Conservation (phyloP, 805 yeast species). For the Starmerella scarabaei region DNA sequence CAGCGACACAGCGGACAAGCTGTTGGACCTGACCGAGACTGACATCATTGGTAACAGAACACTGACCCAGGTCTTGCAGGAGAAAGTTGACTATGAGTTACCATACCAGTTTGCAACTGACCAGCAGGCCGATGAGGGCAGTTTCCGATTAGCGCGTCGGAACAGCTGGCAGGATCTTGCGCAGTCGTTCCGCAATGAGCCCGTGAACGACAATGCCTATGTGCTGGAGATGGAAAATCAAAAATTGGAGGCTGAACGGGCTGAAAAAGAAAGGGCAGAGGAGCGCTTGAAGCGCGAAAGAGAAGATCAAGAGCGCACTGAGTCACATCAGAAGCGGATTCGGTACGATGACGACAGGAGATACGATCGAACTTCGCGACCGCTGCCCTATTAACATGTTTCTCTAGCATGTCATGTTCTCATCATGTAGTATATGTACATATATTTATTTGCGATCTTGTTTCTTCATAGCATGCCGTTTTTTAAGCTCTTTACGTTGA, state of each 20-base stretch:
- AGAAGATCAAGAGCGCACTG: not conserved
- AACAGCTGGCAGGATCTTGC: not conserved
- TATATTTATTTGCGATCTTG: constrained; percentile 22
- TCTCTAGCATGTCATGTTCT: not conserved
- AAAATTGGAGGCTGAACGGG: not conserved
- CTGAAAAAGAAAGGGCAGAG: not conserved
- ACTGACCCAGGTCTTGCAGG: no score
- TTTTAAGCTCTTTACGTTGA: constrained; percentile 29
- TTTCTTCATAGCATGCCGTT: constrained; percentile 30
- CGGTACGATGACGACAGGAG: not conserved
- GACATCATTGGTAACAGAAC: no score
- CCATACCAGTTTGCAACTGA: not conserved
- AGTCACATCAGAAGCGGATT: not conserved
- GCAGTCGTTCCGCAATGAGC: not conserved
- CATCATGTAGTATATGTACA: not conserved
- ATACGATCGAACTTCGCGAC: not conserved
- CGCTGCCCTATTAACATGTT: not conserved
- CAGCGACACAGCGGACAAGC: no score
- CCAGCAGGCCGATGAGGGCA: not conserved
- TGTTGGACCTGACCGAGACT: no score
- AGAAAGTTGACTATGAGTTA: no score
- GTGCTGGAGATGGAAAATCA: not conserved
- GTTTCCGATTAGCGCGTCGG: not conserved
- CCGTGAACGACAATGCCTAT: not conserved
- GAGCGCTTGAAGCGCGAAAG: not conserved